Evolutionary conservation across 2,329 filamentous ascomycete species (phyloP).

Genomic region (Xylariaceae sp.): DNA sequence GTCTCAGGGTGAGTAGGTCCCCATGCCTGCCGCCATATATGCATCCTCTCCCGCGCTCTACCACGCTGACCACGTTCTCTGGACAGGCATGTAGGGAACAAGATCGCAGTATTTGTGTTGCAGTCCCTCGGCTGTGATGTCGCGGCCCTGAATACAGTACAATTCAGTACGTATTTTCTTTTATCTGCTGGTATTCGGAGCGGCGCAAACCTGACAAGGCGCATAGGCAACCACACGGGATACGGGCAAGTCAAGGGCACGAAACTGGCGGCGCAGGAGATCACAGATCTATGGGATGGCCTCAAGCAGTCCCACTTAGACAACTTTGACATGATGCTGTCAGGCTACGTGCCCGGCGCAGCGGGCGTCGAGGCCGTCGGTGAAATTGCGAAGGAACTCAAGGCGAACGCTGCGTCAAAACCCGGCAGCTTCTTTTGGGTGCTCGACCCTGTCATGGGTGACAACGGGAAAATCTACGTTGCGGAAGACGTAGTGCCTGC

Average conservation of each 20-base stretch:
- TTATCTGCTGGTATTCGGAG: background rate
- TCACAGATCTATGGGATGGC: conserved; percentile 83
- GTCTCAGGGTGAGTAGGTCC: conserved; percentile 70
- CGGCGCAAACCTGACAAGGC: conserved; percentile 13
- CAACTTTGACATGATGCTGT: conserved; percentile 92
- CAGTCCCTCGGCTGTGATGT: conserved; percentile 94
- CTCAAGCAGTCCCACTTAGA: conserved; percentile 84
- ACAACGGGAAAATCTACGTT: conserved; percentile 91
- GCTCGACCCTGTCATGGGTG: conserved; percentile 97
- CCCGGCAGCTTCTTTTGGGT: conserved; percentile 94
- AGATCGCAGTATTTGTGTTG: conserved; percentile 94
- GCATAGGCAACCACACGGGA: conserved; percentile 88
- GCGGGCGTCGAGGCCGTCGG: conserved; percentile 85
- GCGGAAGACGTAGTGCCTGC: conserved; percentile 89
- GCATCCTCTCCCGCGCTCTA: conserved; percentile 22
- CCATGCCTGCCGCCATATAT: conserved; percentile 19
- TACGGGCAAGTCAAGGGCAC: conserved; percentile 90
- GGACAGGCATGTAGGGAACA: conserved; percentile 92
- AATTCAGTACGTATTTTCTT: conserved; percentile 78
- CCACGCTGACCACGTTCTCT: conserved; percentile 31
- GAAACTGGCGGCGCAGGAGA: conserved; percentile 80
- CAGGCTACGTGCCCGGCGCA: conserved; percentile 91
- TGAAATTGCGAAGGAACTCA: conserved; percentile 80
- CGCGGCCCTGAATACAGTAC: conserved; percentile 91
- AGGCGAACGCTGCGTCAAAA: conserved; percentile 62